Evolutionary conservation across 2,329 filamentous ascomycete species (phyloP).

Genomic region (Penicillium vulpinum): DNA sequence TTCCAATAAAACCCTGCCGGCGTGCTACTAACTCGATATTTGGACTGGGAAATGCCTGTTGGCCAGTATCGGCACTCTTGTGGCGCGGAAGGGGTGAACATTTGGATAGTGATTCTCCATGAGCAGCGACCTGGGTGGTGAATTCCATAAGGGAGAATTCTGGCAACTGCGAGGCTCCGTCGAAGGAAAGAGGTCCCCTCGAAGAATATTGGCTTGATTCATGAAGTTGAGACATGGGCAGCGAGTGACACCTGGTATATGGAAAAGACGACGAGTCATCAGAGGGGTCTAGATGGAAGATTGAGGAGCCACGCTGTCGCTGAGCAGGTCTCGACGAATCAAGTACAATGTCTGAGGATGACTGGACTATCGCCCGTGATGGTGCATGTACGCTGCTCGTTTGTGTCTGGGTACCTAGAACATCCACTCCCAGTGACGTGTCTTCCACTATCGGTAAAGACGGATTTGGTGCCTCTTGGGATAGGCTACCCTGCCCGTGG

Average conservation of each 20-base stretch:
- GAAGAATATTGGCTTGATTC: conserved; percentile 6
- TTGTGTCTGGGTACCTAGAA: conserved; percentile 28
- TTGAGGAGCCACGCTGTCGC: conserved; percentile 14
- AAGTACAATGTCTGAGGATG: conserved; percentile 20
- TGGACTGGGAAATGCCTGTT: background rate
- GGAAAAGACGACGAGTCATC: conserved; percentile 19
- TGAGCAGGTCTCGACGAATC: conserved; percentile 27
- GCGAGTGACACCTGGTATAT: conserved; percentile 22
- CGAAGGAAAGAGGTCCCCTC: background rate
- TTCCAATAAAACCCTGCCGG: conserved; percentile 24
- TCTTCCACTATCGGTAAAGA: conserved; percentile 1
- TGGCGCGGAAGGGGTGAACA: background rate
- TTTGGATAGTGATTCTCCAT: conserved; percentile 18
- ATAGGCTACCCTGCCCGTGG: conserved; percentile 16
- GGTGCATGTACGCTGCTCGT: conserved; percentile 17
- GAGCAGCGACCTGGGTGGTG: conserved; percentile 17
- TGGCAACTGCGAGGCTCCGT: background rate
- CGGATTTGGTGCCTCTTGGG: conserved; percentile 16
- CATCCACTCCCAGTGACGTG: conserved; percentile 11
- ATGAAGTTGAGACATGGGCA: conserved; percentile 4
- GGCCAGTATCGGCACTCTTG: background rate
- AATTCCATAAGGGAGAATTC: conserved; percentile 2
- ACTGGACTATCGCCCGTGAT: conserved; percentile 18
- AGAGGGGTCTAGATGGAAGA: conserved; percentile 7
- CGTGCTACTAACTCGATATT: conserved; percentile 20